phyloP scores from a whole-genome alignment of 208 protist genomes.

The Trypanosoma conorhini region DNA sequence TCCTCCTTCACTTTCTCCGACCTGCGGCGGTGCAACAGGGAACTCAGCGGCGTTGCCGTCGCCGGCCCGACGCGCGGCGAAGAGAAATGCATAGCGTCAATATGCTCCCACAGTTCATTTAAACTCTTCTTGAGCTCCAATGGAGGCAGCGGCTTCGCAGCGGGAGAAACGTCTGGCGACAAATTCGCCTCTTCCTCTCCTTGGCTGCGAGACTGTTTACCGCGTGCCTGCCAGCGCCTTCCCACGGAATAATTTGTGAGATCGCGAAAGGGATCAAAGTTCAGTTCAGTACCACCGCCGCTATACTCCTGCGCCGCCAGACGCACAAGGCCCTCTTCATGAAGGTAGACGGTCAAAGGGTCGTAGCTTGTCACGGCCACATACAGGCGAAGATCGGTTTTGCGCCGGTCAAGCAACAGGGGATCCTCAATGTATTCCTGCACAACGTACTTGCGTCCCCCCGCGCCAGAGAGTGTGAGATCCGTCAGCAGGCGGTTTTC shows the following conservation, averaged over 20 bases:
- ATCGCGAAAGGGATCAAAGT: conserved; percentile 73
- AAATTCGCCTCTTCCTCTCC: not conserved
- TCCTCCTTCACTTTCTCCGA: conserved; percentile 52
- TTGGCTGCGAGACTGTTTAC: conserved; percentile 2
- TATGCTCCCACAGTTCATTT: conserved; percentile 54
- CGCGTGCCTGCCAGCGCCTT: conserved; percentile 34
- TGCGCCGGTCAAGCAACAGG: conserved; percentile 91
- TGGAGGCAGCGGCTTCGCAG: not conserved
- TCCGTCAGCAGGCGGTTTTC: conserved; percentile 36
- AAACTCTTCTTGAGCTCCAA: conserved; percentile 76
- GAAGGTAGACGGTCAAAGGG: conserved; percentile 87
- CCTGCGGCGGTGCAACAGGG: conserved; percentile 6
- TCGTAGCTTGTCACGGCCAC: conserved; percentile 92
- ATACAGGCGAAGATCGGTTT: conserved; percentile 96
- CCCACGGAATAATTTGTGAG: conserved; percentile 94
- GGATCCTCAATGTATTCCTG: conserved; percentile 95
- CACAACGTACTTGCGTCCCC: conserved; percentile 80
- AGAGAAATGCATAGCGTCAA: conserved; percentile 34
- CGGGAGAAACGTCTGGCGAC: not conserved
- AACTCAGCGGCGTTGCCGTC: not conserved
- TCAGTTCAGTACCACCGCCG: conserved; percentile 3
- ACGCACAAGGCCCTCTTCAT: conserved; percentile 94
- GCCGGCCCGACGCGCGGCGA: not conserved
- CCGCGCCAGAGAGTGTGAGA: not conserved
- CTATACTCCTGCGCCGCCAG: conserved; percentile 92